Percentiles rank a stretch among this genome's conserved stretches.
These are phyloP conservation scores for Thraustochytrium sp. DNA, from an alignment of 352 stramenopile species.

Conservation along the genomic window DNA sequence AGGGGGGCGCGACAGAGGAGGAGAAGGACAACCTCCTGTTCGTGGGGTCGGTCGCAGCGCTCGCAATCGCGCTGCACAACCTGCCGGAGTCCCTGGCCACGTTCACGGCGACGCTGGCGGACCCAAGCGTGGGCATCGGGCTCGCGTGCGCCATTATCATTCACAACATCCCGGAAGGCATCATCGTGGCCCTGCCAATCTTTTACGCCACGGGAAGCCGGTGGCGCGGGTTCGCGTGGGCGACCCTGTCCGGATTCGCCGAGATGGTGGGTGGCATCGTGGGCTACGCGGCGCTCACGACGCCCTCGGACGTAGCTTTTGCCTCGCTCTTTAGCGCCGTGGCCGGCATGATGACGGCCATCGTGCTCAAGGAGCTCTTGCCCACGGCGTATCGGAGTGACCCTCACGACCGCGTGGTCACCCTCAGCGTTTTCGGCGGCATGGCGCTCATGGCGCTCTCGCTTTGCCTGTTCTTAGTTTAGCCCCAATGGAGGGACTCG, in stretches of 20 bases:
- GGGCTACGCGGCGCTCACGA: slow-evolving; percentile 71
- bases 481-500: no score
- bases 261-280: slow-evolving; percentile 82
- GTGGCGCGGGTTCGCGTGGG: slow-evolving; percentile 89
- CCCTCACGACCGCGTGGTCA: neutral
- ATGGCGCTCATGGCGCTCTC: slow-evolving; percentile 40
- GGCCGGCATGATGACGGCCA: slow-evolving; percentile 86
- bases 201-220: slow-evolving; percentile 91
- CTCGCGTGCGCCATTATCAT: slow-evolving; percentile 88
- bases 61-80: slow-evolving; percentile 89
- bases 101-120: slow-evolving; percentile 79
- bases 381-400: slow-evolving; percentile 61
- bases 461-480: slow-evolving; percentile 32
- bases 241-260: slow-evolving; percentile 70
- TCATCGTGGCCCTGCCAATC: slow-evolving; percentile 88
- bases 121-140: slow-evolving; percentile 77
- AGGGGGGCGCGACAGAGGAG: neutral
- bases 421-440: neutral
- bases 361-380: slow-evolving; percentile 81
- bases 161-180: slow-evolving; percentile 93
- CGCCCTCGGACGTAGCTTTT: slow-evolving; percentile 58
- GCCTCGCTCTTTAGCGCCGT: slow-evolving; percentile 82
- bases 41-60: slow-evolving; percentile 80
- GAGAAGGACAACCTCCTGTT: slow-evolving; percentile 59
- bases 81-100: slow-evolving; percentile 89